Evolutionary conservation across 2,329 filamentous ascomycete species (phyloP).

Genomic region (Sarocladiaceae sp.): DNA sequence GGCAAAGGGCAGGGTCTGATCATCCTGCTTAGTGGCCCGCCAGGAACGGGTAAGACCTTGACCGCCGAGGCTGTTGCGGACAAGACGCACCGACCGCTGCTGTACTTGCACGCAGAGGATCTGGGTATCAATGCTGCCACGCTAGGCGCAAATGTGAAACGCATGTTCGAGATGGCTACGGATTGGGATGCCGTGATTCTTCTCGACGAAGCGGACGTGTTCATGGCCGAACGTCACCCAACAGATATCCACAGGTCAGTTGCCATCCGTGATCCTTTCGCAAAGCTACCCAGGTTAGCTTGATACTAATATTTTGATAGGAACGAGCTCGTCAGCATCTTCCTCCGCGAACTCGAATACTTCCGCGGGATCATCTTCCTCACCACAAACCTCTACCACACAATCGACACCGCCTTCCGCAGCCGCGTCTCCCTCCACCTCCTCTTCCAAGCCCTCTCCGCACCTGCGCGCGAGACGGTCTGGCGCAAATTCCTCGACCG

Average conservation of each 20-base stretch:
- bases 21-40: constrained; percentile 37
- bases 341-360: constrained; percentile 39
- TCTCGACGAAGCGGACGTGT: constrained; percentile 26
- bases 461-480: constrained; percentile 30
- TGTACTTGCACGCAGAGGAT: constrained; percentile 39
- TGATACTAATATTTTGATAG: constrained; percentile 13
- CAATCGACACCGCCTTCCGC: constrained; percentile 37
- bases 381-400: constrained; percentile 35
- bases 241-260: constrained; percentile 31
- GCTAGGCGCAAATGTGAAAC: constrained; percentile 41
- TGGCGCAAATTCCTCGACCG: constrained; percentile 41
- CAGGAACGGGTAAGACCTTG: constrained; percentile 41
- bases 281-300: too few species aligned
- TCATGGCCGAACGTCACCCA: constrained; percentile 39
- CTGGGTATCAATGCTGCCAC: constrained; percentile 36
- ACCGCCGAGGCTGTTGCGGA: constrained; percentile 39
- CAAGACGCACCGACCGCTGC: constrained; percentile 35
- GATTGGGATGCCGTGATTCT: constrained; percentile 21
- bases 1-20: constrained; percentile 39
- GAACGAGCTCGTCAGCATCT: constrained; percentile 43
- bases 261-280: not conserved
- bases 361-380: constrained; percentile 39
- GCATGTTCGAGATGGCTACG: constrained; percentile 38
- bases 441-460: constrained; percentile 33
- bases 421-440: constrained; percentile 42